phyloP scores from a whole-genome alignment of 2,329 filamentous ascomycete species.

The Plectosphaerella plurivora region DNA sequence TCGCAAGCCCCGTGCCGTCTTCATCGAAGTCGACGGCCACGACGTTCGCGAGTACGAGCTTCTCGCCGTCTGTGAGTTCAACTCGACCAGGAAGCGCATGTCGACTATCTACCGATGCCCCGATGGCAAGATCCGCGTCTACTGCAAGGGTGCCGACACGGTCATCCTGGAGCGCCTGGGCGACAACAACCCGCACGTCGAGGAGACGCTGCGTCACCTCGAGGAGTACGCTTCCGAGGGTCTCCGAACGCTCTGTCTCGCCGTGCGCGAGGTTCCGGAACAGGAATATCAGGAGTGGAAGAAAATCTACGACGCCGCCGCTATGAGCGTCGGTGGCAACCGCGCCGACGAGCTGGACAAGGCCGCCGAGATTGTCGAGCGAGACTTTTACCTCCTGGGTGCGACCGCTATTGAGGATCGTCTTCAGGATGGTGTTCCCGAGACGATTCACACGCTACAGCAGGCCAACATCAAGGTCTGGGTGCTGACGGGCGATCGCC shows the following conservation, averaged over 20 bases:
- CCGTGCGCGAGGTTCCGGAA: slow-evolving; percentile 89
- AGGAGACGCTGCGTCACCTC: slow-evolving; percentile 88
- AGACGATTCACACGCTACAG: slow-evolving; percentile 96
- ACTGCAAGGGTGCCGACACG: slow-evolving; percentile 95
- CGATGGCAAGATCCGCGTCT: slow-evolving; percentile 89
- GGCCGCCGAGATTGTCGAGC: slow-evolving; percentile 91
- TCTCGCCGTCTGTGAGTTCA: slow-evolving; percentile 97
- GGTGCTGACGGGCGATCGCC: slow-evolving; percentile 95
- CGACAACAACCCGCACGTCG: slow-evolving; percentile 78
- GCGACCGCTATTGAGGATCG: slow-evolving; percentile 97
- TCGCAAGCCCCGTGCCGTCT: slow-evolving; percentile 82
- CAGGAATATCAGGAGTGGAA: slow-evolving; percentile 86
- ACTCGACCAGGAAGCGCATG: slow-evolving; percentile 96
- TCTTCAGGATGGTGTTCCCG: slow-evolving; percentile 93
- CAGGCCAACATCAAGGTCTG: slow-evolving; percentile 97
- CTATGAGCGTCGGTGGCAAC: slow-evolving; percentile 87
- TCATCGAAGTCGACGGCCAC: slow-evolving; percentile 70
- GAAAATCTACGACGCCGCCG: slow-evolving; percentile 78
- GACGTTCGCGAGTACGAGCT: slow-evolving; percentile 76
- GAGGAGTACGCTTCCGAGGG: slow-evolving; percentile 98
- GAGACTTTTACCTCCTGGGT: slow-evolving; percentile 83
- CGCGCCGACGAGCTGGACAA: slow-evolving; percentile 95
- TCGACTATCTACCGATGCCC: slow-evolving; percentile 95
- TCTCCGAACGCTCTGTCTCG: slow-evolving; percentile 87
- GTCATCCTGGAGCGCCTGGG: slow-evolving; percentile 91